A percentile compares a stretch with the other conserved stretches of the same genome.
phyloP scores from a whole-genome alignment of 495 filamentous ascomycete species.

The Xylaria venustula region DNA sequence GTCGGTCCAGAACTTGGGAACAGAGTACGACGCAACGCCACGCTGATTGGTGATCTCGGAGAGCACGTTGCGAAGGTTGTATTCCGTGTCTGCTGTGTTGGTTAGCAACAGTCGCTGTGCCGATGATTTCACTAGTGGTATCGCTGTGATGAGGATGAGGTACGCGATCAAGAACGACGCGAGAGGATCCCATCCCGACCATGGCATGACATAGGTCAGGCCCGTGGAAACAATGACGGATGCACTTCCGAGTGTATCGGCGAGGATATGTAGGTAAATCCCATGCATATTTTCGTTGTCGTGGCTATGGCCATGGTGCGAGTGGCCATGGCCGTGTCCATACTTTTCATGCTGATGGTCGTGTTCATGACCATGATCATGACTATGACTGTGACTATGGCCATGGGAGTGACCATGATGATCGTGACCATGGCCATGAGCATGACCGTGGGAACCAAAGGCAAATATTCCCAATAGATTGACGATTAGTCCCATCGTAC shows the following conservation, averaged over 20 bases:
- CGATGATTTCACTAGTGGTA: constrained; percentile 82
- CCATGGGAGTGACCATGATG: constrained; percentile 29
- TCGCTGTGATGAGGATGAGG: constrained; percentile 83
- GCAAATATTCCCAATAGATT: constrained; percentile 90
- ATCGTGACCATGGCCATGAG: constrained; percentile 57
- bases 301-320: constrained; percentile 50
- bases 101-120: constrained; percentile 80
- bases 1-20: constrained; percentile 92
- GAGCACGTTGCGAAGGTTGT: constrained; percentile 79
- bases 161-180: constrained; percentile 93
- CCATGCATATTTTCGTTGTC: constrained; percentile 98
- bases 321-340: constrained; percentile 34
- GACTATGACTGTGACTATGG: constrained; percentile 30
- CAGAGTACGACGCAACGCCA: constrained; percentile 82
- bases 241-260: constrained; percentile 90
- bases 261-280: constrained; percentile 95
- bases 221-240: constrained; percentile 92
- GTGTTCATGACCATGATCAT: constrained; percentile 47
- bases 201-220: constrained; percentile 79
- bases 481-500: constrained; percentile 77
- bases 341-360: constrained; percentile 85
- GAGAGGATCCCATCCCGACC: constrained; percentile 93
- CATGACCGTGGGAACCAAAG: constrained; percentile 72
- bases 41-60: constrained; percentile 77
- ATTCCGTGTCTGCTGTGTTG: constrained; percentile 83